Evolutionary conservation across 148 eudicot genomes (phyloP).

Genomic region (Chenopodium formosanum): DNA sequence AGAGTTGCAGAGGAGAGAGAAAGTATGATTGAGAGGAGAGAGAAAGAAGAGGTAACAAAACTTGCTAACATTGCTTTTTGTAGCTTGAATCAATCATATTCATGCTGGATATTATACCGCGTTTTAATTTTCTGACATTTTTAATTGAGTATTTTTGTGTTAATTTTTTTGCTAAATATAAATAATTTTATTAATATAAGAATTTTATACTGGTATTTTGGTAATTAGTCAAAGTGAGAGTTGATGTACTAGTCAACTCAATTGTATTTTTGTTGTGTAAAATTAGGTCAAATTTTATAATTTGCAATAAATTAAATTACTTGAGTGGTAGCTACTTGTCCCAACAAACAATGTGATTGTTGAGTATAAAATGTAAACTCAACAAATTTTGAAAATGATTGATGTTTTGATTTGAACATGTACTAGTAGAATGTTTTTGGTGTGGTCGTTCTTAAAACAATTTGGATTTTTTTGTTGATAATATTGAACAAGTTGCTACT

Average conservation of each 20-base stretch:
- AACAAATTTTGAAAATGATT: not conserved
- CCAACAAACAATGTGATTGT: constrained; percentile 6
- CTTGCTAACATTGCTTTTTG: constrained; percentile 14
- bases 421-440: too few relatives aligned
- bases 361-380: not conserved
- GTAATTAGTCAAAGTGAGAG: too few relatives aligned
- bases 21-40: not conserved
- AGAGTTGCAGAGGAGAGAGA: constrained; percentile 2
- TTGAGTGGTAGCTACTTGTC: constrained; percentile 16
- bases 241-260: constrained; percentile 16
- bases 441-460: too few relatives aligned
- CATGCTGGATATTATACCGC: constrained; percentile 15
- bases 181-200: too few relatives aligned
- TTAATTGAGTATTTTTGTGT: not conserved
- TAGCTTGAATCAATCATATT: not conserved
- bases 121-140: constrained; percentile 1
- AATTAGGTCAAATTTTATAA: constrained; percentile 21
- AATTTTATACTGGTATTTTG: too few relatives aligned
- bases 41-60: not conserved
- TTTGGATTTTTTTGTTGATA: too few relatives aligned
- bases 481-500: too few relatives aligned
- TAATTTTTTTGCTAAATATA: too few relatives aligned
- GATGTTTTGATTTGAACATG: not conserved
- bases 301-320: not conserved
- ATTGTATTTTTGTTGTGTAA: not conserved